These are phyloP conservation scores for Prinsepia uniflora DNA, from an alignment of 306 rosid species.

Conservation along the genomic window DNA sequence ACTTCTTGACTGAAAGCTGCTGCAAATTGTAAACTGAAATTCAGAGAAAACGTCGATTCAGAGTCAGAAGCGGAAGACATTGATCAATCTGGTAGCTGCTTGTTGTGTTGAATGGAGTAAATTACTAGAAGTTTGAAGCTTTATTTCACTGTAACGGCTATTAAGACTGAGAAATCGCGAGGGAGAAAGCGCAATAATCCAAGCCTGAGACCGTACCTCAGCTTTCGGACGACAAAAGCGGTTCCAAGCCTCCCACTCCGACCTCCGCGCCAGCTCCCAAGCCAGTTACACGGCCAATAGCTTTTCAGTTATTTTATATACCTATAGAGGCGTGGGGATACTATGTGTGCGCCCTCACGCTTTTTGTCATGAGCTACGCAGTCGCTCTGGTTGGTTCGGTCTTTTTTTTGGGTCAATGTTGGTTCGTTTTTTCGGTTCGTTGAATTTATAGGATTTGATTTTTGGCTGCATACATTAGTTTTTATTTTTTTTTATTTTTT, in stretches of 20 bases:
- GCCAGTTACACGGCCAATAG: constrained; percentile 12
- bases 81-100: neutral
- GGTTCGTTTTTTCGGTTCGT: too few species aligned
- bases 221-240: constrained; percentile 33
- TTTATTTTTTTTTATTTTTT: too few species aligned
- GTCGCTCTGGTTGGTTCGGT: neutral
- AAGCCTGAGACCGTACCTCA: constrained; percentile 43
- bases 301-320: neutral
- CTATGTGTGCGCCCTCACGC: neutral
- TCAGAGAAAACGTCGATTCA: constrained; percentile 3
- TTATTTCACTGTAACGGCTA: constrained; percentile 40
- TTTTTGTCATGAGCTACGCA: neutral
- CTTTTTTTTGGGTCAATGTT: too few species aligned
- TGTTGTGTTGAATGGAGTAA: neutral
- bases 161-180: constrained; percentile 18
- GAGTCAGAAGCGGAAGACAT: constrained; percentile 20
- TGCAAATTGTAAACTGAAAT: neutral
- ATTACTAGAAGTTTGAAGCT: neutral
- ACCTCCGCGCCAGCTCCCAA: constrained; percentile 39
- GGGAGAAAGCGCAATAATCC: constrained; percentile 4
- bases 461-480: too few species aligned
- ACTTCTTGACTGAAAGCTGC: neutral
- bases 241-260: constrained; percentile 51
- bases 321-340: neutral
- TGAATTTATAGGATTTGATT: too few species aligned